A percentile compares a stretch with the other conserved stretches of the same genome.
Evolutionary conservation across 2,329 filamentous ascomycete genomes (phyloP).

Genomic region (Diaporthe destruens): DNA sequence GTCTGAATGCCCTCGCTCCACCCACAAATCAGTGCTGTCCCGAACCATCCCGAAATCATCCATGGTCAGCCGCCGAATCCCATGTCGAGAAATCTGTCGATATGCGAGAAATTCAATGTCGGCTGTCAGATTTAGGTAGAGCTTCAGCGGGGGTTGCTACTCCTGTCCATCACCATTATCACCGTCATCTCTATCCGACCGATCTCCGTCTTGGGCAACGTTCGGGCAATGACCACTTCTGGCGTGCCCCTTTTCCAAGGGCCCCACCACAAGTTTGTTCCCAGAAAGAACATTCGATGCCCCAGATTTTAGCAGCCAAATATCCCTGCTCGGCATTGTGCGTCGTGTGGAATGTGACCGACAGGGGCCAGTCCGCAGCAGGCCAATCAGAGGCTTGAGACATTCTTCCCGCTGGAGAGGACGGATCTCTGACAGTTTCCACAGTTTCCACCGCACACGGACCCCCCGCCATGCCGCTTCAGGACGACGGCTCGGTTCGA

Average conservation of each 20-base stretch:
- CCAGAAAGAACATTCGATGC: slow-evolving; percentile 36
- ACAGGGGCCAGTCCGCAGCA: slow-evolving; percentile 1
- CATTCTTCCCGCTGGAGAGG: slow-evolving; percentile 23
- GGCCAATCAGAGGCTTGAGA: slow-evolving; percentile 33
- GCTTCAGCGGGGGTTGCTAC: not conserved
- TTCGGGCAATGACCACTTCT: slow-evolving; percentile 32
- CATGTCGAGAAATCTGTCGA: slow-evolving; percentile 21
- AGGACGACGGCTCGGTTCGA: slow-evolving; percentile 32
- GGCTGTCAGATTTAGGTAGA: slow-evolving; percentile 15
- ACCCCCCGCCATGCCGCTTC: slow-evolving; percentile 34
- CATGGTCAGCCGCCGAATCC: not conserved
- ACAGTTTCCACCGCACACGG: slow-evolving; percentile 30
- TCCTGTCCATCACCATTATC: slow-evolving; percentile 34
- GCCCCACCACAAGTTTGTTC: slow-evolving; percentile 10
- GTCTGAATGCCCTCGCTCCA: slow-evolving; percentile 27
- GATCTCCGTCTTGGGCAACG: slow-evolving; percentile 26
- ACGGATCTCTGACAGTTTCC: slow-evolving; percentile 33
- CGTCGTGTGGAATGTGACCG: slow-evolving; percentile 34
- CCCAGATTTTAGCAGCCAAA: slow-evolving; percentile 14
- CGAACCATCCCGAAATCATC: slow-evolving; percentile 27
- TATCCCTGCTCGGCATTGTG: slow-evolving; percentile 24
- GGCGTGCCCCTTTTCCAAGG: slow-evolving; percentile 24
- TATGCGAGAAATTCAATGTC: slow-evolving; percentile 33
- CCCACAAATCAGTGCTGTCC: slow-evolving; percentile 33
- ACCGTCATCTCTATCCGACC: slow-evolving; percentile 15